Percentiles rank a stretch among this genome's conserved stretches.
Conservation (phyloP, 2,329 filamentous ascomycete species). For the Xylaria sp. region DNA sequence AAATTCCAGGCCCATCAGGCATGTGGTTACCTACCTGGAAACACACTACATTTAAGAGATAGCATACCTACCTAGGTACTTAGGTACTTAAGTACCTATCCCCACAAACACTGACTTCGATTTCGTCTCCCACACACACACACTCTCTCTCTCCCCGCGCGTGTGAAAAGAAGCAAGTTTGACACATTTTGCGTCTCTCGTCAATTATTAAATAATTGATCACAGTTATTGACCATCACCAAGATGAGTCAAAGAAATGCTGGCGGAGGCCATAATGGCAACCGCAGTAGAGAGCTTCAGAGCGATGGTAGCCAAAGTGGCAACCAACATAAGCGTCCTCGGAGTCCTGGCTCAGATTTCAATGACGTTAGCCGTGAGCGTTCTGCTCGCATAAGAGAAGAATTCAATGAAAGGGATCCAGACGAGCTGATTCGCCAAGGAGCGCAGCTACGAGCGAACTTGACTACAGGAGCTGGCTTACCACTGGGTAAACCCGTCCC, state of each 20-base stretch:
- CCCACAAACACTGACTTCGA: too few relatives aligned
- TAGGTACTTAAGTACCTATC: too few relatives aligned
- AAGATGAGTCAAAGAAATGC: neutral
- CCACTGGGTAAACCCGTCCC: too few relatives aligned
- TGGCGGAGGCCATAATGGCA: neutral
- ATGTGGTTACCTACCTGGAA: too few relatives aligned
- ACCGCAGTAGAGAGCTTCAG: neutral
- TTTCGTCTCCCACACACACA: too few relatives aligned
- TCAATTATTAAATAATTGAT: neutral
- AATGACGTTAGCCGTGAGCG: neutral
- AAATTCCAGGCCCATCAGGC: too few relatives aligned
- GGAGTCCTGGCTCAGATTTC: neutral
- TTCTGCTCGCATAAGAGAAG: neutral
- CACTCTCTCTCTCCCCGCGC: too few relatives aligned
- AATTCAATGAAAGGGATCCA: neutral
- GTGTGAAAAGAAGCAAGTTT: too few relatives aligned
- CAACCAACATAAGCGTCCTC: neutral
- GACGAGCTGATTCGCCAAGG: neutral
- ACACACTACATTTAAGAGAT: too few relatives aligned
- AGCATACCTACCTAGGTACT: too few relatives aligned
- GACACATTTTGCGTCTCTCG: neutral
- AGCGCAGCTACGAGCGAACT: too few relatives aligned
- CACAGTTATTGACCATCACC: neutral
- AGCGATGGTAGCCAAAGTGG: neutral
- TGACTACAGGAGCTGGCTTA: too few relatives aligned